A percentile compares a stretch with the other conserved stretches of the same genome.
Conservation (phyloP, 768 basidiomycete species). For the Mycena filopes region DNA sequence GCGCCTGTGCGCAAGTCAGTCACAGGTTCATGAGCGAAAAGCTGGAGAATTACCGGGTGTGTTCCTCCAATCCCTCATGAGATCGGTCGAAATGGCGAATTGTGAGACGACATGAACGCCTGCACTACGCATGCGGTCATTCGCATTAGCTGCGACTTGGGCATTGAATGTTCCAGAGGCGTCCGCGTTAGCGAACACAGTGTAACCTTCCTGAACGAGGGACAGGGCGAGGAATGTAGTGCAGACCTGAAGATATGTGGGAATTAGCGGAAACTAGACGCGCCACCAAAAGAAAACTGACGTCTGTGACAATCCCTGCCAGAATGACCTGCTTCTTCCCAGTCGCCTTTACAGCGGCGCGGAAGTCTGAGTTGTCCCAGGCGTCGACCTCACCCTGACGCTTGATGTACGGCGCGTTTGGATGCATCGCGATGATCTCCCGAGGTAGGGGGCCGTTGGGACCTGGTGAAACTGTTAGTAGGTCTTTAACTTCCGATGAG, state of each 20-base stretch:
- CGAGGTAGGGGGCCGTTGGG: slow-evolving; percentile 60
- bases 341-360: slow-evolving; percentile 56
- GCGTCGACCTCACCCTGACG: slow-evolving; percentile 60
- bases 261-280: background rate
- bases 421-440: slow-evolving; percentile 58
- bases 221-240: slow-evolving; percentile 60
- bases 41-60: slow-evolving; percentile 46
- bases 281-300: slow-evolving; percentile 34
- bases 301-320: slow-evolving; percentile 62
- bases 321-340: slow-evolving; percentile 62
- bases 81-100: slow-evolving; percentile 56
- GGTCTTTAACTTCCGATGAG: background rate
- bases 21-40: background rate
- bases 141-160: slow-evolving; percentile 55
- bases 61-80: slow-evolving; percentile 64
- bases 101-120: slow-evolving; percentile 58
- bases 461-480: slow-evolving; percentile 39
- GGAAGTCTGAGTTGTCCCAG: slow-evolving; percentile 62
- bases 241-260: slow-evolving; percentile 50
- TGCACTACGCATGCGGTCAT: slow-evolving; percentile 59
- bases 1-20: slow-evolving; percentile 32
- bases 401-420: slow-evolving; percentile 55
- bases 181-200: slow-evolving; percentile 59
- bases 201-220: slow-evolving; percentile 56
- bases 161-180: slow-evolving; percentile 55